These are phyloP conservation scores for Margaritispora aquatica DNA, from an alignment of 495 filamentous ascomycete genomes.

Conservation along the genomic window DNA sequence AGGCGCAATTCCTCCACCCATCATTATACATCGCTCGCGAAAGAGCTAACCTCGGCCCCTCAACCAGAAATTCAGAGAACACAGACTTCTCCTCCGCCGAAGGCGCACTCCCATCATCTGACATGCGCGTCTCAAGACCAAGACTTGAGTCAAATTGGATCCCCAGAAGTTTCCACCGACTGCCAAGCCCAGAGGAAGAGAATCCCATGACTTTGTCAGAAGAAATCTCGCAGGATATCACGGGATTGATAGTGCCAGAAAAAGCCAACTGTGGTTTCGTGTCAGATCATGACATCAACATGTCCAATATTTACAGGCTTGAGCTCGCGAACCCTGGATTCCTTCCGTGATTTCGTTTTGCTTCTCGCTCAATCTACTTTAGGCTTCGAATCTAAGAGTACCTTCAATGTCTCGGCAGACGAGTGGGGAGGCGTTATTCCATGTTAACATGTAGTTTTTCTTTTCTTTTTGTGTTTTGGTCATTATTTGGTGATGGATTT, in stretches of 20 bases:
- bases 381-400: no score
- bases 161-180: background rate
- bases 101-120: background rate
- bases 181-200: background rate
- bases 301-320: background rate
- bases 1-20: conserved; percentile 1
- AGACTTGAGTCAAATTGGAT: background rate
- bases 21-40: conserved; percentile 13
- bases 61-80: background rate
- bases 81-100: background rate
- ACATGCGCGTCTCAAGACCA: background rate
- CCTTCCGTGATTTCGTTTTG: background rate
- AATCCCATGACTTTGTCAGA: background rate
- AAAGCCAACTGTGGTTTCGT: no score
- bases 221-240: background rate
- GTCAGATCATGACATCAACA: background rate
- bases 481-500: no score
- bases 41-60: background rate
- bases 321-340: background rate
- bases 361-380: background rate
- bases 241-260: background rate
- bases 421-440: no score
- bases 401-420: no score
- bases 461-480: no score
- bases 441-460: no score